Percentiles rank a stretch among this genome's conserved stretches.
These are phyloP conservation scores for Moricandia arvensis DNA, from an alignment of 345 rosid genomes.

Conservation along the genomic window DNA sequence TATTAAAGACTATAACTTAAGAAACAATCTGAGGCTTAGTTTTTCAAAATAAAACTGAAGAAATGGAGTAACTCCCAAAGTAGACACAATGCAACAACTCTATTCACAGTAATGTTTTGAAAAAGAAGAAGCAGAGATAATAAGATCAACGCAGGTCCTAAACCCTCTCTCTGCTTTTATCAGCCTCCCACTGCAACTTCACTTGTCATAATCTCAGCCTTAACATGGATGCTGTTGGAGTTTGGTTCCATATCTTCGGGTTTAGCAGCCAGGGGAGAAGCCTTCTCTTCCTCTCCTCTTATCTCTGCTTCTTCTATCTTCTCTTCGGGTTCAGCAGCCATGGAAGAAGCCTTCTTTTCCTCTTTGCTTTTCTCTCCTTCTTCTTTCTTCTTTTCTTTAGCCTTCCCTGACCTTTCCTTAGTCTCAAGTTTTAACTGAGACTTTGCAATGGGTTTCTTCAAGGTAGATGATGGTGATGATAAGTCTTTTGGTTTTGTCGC, in stretches of 20 bases:
- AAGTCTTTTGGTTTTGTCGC: conserved; percentile 46
- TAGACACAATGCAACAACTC: conserved; percentile 14
- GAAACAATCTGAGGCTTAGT: conserved; percentile 24
- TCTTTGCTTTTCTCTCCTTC: conserved; percentile 25
- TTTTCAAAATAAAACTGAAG: neutral
- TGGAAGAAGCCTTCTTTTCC: conserved; percentile 34
- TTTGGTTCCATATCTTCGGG: conserved; percentile 30
- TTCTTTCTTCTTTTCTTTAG: conserved; percentile 33
- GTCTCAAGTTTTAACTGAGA: conserved; percentile 47
- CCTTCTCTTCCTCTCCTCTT: conserved; percentile 29
- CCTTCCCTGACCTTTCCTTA: conserved; percentile 20
- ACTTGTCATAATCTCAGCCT: conserved; percentile 51
- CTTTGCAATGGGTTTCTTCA: conserved; percentile 50
- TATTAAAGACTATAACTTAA: conserved; percentile 17
- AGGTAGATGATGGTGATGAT: conserved; percentile 26
- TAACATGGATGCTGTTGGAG: conserved; percentile 41
- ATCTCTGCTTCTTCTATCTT: conserved; percentile 30
- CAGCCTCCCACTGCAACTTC: conserved; percentile 69
- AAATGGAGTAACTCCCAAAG: conserved; percentile 22
- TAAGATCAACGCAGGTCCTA: conserved; percentile 8
- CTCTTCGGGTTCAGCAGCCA: conserved; percentile 18
- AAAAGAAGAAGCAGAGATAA: neutral
- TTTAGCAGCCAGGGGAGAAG: conserved; percentile 18
- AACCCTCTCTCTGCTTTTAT: conserved; percentile 18
- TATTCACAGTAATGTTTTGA: conserved; percentile 26